Conservation (phyloP, 805 yeast genomes). For the Teunomyces stri region DNA sequence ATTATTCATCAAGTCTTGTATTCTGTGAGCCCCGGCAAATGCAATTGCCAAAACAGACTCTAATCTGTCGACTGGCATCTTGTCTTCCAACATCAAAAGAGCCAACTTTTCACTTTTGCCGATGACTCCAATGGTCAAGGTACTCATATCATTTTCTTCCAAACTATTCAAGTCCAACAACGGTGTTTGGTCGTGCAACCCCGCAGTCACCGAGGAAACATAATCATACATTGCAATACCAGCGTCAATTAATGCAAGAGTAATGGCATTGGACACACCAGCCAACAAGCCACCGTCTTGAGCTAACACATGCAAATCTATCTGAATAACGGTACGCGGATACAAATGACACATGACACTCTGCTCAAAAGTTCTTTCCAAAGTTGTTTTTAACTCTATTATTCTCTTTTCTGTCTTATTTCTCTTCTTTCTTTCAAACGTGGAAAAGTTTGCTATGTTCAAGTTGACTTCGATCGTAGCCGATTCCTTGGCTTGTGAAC, state of each 20-base stretch:
- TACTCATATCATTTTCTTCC: constrained; percentile 83
- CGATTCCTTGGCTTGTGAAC: constrained; percentile 49
- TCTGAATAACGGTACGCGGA: constrained; percentile 78
- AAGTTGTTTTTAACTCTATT: constrained; percentile 61
- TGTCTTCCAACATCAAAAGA: constrained; percentile 74
- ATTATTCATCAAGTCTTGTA: constrained; percentile 81
- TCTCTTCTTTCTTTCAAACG: constrained; percentile 70
- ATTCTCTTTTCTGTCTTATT: constrained; percentile 67
- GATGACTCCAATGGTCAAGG: constrained; percentile 76
- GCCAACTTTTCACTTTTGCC: constrained; percentile 82
- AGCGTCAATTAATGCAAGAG: constrained; percentile 89
- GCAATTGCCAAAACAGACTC: constrained; percentile 78
- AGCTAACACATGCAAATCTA: constrained; percentile 73
- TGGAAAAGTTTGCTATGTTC: constrained; percentile 77
- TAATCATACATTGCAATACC: constrained; percentile 94
- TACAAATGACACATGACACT: constrained; percentile 71
- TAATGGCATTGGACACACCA: constrained; percentile 77
- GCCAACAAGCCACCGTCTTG: constrained; percentile 90
- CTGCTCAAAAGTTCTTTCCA: constrained; percentile 70
- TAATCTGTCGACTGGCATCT: constrained; percentile 76
- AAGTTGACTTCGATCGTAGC: constrained; percentile 65
- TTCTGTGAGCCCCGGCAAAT: constrained; percentile 79
- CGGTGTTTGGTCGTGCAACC: constrained; percentile 72
- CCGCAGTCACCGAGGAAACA: constrained; percentile 76
- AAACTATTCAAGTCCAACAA: constrained; percentile 76